Percentiles rank a stretch among this genome's conserved stretches.
Conservation (phyloP, 345 rosid species). For the Erucastrum elatum region DNA sequence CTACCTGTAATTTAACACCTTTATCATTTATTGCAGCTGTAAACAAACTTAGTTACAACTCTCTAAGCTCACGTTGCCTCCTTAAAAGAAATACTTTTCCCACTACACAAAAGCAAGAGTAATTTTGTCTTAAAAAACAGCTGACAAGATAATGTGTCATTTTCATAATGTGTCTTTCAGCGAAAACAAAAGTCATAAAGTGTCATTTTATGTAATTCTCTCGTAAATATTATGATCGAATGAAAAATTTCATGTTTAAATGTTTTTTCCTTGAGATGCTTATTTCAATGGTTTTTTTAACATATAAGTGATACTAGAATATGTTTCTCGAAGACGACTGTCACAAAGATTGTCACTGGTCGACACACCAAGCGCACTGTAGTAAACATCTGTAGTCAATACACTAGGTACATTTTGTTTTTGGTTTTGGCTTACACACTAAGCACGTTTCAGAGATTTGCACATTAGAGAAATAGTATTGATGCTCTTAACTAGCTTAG, state of each 20-base stretch:
- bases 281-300: background rate
- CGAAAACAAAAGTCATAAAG: too few species aligned
- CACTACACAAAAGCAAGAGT: background rate
- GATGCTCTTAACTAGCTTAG: background rate
- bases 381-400: too few species aligned
- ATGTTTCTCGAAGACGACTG: background rate
- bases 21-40: too few species aligned
- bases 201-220: too few species aligned
- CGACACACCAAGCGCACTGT: too few species aligned
- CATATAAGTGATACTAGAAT: background rate
- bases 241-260: background rate
- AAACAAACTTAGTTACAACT: background rate
- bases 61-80: background rate
- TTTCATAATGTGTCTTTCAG: too few species aligned
- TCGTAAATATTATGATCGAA: too few species aligned
- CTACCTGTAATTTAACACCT: background rate
- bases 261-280: background rate
- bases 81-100: background rate
- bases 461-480: background rate
- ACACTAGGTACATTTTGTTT: too few species aligned
- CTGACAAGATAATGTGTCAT: background rate
- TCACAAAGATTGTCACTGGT: too few species aligned
- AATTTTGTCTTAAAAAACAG: background rate
- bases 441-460: background rate
- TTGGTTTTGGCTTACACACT: background rate